These are phyloP conservation scores for Thermothelomyces thermophilus DNA, from an alignment of 2,329 filamentous ascomycete genomes.

Conservation along the genomic window DNA sequence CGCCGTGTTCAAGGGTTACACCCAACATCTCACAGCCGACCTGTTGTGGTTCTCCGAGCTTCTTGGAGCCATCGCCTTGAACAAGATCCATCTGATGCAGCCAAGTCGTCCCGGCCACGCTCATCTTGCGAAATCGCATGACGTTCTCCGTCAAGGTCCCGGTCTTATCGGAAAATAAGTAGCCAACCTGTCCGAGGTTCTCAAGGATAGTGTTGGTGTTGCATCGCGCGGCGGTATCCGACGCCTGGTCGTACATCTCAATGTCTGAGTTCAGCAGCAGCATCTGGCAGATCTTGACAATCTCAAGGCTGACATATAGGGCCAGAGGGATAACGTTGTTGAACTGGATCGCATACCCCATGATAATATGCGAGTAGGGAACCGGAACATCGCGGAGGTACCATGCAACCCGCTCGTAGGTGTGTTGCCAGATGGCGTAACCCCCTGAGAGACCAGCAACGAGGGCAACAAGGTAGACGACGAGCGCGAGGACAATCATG, in stretches of 20 bases:
- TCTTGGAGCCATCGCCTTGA: neutral
- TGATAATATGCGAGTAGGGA: constrained; percentile 65
- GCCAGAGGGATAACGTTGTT: constrained; percentile 94
- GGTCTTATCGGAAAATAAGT: constrained; percentile 86
- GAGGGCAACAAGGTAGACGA: constrained; percentile 68
- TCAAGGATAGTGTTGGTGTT: constrained; percentile 87
- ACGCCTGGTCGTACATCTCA: constrained; percentile 79
- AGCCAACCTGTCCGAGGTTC: constrained; percentile 77
- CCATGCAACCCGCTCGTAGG: constrained; percentile 60
- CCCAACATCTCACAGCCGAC: constrained; percentile 18
- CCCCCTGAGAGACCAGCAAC: constrained; percentile 70
- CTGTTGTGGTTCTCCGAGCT: neutral
- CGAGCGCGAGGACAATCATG: constrained; percentile 48
- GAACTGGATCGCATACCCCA: constrained; percentile 89
- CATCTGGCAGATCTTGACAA: constrained; percentile 74
- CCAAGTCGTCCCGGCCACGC: constrained; percentile 74
- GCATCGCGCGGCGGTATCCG: constrained; percentile 74
- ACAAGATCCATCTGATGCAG: constrained; percentile 66
- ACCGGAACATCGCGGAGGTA: constrained; percentile 60
- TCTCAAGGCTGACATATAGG: constrained; percentile 87
- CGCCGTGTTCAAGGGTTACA: neutral
- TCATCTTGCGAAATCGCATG: constrained; percentile 85
- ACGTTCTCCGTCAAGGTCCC: constrained; percentile 84
- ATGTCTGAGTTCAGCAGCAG: constrained; percentile 66
- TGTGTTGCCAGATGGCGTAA: constrained; percentile 65